Base-by-base conservation (phyloP, 768 basidiomycete species). In the Hypholoma sublateritium region DNA sequence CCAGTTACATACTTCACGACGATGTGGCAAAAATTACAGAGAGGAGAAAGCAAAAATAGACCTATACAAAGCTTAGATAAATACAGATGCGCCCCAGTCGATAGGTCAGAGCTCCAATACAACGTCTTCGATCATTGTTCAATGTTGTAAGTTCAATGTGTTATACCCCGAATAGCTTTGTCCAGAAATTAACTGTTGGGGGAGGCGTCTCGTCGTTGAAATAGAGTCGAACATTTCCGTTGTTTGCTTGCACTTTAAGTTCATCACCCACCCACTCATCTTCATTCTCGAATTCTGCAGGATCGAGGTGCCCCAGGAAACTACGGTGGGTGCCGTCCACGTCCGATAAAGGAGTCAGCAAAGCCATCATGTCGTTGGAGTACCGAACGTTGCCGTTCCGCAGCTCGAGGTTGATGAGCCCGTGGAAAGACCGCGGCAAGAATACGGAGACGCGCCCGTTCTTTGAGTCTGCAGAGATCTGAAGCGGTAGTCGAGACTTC, bases 251-350 rank as follows among this genome's bases (percentile, higher is more conserved):
- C 8, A 45, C 34, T 14, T 17, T 35, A 22, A 55, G 35, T 21
- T 12, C 44, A 24, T 55, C 53, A 11, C 53, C 53, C 19, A 6
- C 17, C 53, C 53, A 55, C 11, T 59, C 28, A 9, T 32, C 53
- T n/a, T 53, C 59, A 25, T 28, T 17, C 28, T 35, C 44, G 28
- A 51, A 53, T 16, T 48, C 36, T 11, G 65, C 62, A 17, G 50
- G 46, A 32, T 57, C 50, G 25, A 63, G 66, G 35, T 72, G 72
- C 1, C 77, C 77, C 22, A 78, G 62, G 55, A 77, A 76, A 43
- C 69, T 70, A 21, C 61, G 64, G 28, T 62, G 63, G 4, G 65
- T 64, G 25, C 61, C 56, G 12, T 72, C 59, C 1, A 67, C 59
- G n/a, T 70, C 72, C n/a, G 69, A 69, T 51, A 76, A 67, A 2